Evolutionary conservation across 1,139 yeast species (phyloP), one percentile per base, ranked within the genome.

Genomic region (Yarrowia galli): DNA sequence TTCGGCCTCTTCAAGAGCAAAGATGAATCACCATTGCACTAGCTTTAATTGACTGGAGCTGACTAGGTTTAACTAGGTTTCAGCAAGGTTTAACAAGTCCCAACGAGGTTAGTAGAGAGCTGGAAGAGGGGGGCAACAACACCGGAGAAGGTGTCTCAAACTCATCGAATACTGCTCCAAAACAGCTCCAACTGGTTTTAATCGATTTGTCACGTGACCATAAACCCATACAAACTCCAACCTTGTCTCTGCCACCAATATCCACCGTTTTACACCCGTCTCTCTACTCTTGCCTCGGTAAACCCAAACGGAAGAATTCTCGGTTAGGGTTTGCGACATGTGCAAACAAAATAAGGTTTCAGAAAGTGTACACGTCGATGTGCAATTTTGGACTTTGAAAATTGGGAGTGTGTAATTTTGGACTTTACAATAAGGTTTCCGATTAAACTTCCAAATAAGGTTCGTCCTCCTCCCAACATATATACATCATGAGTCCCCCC

Each of bases 21-120:
- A 12, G 8, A 28, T 54, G 61, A 54, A 54, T 54, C 61, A 54
- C 46, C 61, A 38, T 40, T 28, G 46, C 61, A 54, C 61, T 40
- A 43, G 10, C 20, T 4, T 36, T 51, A 20, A 0, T 12, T 38
- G 35, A 51, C 28, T 51, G 35, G 20, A 20, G 25, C 35, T 35
- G 15, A 23, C 32, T 13, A 45, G 12, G 32, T 28, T 28, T 18
- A 28, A n/a, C n/a, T n/a, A n/a, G 32, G 32, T 10, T 8, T 28
- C 32, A 28, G 9, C 18, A 42, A 36, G n/a, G 20, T 40, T 40
- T 9, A 38, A 13, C 4, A 35, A 35, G 36, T 35, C 48, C 25
- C 48, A 43, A 43, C 16, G 22, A 42, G 35, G 56, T 35, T 18
- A 18, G 42, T 28, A 38, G 4, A 4, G n/a, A 12, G 35, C n/a